These are phyloP conservation scores for Leccinum barrowsii DNA, from an alignment of 768 basidiomycete genomes.

Conservation along the genomic window DNA sequence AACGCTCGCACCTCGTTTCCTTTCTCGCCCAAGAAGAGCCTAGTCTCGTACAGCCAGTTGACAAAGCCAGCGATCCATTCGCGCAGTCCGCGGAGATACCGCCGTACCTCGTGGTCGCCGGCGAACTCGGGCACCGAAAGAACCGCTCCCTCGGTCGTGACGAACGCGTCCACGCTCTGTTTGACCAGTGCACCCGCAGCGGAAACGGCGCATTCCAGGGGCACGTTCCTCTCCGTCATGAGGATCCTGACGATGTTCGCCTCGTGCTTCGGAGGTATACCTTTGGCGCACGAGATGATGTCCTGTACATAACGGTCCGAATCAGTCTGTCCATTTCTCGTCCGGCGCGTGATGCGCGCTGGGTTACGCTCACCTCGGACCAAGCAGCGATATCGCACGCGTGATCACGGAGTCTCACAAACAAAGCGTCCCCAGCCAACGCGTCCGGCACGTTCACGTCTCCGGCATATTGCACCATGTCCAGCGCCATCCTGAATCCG, in stretches of 20 bases:
- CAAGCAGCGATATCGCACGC: constrained; percentile 51
- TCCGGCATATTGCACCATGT: constrained; percentile 50
- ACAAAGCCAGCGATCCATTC: constrained; percentile 55
- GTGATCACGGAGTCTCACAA: constrained; percentile 35
- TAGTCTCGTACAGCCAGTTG: constrained; percentile 66
- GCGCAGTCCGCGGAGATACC: constrained; percentile 48
- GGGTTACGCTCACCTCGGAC: constrained; percentile 51
- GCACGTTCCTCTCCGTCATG: constrained; percentile 39
- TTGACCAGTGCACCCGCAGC: constrained; percentile 23
- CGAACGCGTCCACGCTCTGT: constrained; percentile 29
- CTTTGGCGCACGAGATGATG: constrained; percentile 50
- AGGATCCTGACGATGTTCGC: constrained; percentile 52
- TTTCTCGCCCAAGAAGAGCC: constrained; percentile 55
- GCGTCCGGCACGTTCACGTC: constrained; percentile 39
- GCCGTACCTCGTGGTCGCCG: constrained; percentile 26
- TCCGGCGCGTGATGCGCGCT: too few species aligned
- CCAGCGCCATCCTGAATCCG: constrained; percentile 48
- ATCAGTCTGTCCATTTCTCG: too few species aligned
- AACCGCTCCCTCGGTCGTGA: constrained; percentile 23
- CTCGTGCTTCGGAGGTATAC: constrained; percentile 34
- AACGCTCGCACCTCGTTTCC: constrained; percentile 56
- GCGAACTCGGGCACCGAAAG: constrained; percentile 11
- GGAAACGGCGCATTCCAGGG: constrained; percentile 45
- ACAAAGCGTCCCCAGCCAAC: constrained; percentile 21
- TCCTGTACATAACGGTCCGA: constrained; percentile 40